phyloP scores from a whole-genome alignment of 2,329 filamentous ascomycete species.

The Cordyceps cicadae region DNA sequence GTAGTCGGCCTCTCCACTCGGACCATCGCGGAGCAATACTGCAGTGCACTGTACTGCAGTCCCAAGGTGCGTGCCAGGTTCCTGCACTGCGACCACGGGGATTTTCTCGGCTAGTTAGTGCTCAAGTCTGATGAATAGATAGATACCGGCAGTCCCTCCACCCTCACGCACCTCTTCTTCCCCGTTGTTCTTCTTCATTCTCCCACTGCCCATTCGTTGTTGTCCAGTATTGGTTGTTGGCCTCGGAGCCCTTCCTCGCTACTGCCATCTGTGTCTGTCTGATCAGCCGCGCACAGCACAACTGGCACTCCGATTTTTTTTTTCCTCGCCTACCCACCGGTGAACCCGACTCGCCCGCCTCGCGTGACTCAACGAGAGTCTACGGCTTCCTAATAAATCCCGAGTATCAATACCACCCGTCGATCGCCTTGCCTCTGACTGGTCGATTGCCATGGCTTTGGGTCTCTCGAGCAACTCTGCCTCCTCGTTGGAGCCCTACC shows the following conservation, averaged over 20 bases:
- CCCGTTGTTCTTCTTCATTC: neutral
- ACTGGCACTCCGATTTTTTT: neutral
- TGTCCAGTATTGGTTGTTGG: conserved; percentile 2
- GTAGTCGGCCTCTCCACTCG: conserved; percentile 9
- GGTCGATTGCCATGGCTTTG: neutral
- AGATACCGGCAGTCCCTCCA: conserved; percentile 8
- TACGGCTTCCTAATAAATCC: neutral
- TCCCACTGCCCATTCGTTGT: neutral
- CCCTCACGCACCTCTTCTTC: neutral
- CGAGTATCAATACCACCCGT: neutral
- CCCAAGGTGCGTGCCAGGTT: neutral
- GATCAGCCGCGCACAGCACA: neutral
- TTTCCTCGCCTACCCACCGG: conserved; percentile 1
- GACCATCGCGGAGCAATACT: conserved; percentile 12
- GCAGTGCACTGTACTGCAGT: neutral
- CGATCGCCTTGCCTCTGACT: neutral
- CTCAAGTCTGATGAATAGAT: conserved; percentile 6
- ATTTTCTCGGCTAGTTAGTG: neutral
- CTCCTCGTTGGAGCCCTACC: conserved; percentile 5
- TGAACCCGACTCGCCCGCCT: neutral
- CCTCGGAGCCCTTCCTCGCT: conserved; percentile 4
- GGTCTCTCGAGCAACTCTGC: neutral
- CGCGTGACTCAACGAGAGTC: neutral
- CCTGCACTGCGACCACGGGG: conserved; percentile 7
- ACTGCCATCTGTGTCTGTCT: neutral